Base-by-base conservation (phyloP, 768 basidiomycete genomes). In the Pleurotus tuber-regium region DNA sequence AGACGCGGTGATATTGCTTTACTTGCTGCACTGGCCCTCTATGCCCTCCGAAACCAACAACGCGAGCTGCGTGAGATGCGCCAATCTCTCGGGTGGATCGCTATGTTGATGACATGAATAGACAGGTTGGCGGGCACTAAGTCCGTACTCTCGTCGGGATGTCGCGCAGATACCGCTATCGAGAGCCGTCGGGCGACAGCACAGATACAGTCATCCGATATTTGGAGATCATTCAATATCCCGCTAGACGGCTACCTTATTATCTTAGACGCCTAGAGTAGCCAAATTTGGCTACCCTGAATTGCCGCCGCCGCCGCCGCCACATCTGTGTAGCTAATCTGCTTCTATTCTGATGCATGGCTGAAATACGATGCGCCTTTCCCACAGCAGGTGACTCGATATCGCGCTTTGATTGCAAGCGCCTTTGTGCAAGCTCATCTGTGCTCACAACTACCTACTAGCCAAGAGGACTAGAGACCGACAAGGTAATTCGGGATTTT, bases 291-390 rank as follows among this genome's bases (percentile, higher is more conserved):
- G 11, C 31, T 33, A 35, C 46, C 46, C 46, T 47, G 31, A 47
- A n/a, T 36, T 14, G 35, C 35, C 29, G 30, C 46, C 46, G 46
- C 30, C 30, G 30, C 46, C 46, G 46, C 46, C 46, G 46, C 46
- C 46, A 47, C 46, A 47, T 47, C 46, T 47, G 46, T 19, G 29
- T 24, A 31, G 9, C 29, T 30, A 31, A 47, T 47, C 46, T 47
- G 31, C 31, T 14, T 26, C 18, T n/a, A n/a, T 29, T 26, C 46
- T 47, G 33, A 33, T 33, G 16, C 30, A n/a, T n/a, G n/a, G n/a
- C n/a, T 23, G 30, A 33, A 47, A 33, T 33, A 21, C 23, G 30
- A n/a, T 18, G 7, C 3, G 19, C n/a, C 21, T 42, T 21, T 47
- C 46, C n/a, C 46, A 47, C 18, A 29, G n/a, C 12, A 4, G 23